Evolutionary conservation across 73 alveolate species (phyloP), one percentile per base, ranked within the genome.

Genomic region (Paraurostyla sp.): DNA sequence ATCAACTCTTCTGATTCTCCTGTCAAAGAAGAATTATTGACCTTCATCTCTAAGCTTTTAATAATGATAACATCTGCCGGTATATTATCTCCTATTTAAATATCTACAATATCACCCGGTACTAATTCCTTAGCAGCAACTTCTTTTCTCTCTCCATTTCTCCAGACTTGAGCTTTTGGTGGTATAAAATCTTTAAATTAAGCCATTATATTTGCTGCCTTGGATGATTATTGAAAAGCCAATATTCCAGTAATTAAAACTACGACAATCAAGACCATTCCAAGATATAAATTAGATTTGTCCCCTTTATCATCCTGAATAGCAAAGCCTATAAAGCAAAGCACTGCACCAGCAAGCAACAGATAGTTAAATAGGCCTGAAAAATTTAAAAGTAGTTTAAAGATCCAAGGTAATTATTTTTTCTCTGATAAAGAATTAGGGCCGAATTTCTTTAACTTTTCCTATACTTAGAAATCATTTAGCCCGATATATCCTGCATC

Each of bases 311-410:
- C 80, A 0, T 93, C 82, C 15, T 82, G 48, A 25, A 95, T 38
- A 16, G 85, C 94, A 73, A 60, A 95, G 0, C 91, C 97, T 16
- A 95, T 76, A 85, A 95, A 94, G 43, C 96, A 91, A 0, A 95
- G 87, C 30, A 69, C 62, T 20, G 97, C 80, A 58, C 98, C 99
- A 30, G 86, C 81, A 95, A 96, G 92, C 73, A 95, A 91, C 87
- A 95, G 87, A 30, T 86, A 58, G 51, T 94, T 88, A 78, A 95
- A 95, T 60, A 94, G 88, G 4, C 95, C 92, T 16, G 98, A 94
- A 78, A 94, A 54, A 82, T 90, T 95, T 78, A 89, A 91, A 46
- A 95, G 32, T 60, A 95, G 81, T 59, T 57, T 86, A 48, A 91
- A 36, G 54, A 84, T 91, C 94, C 97, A 87, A n/a, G 98, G 99